Evolutionary conservation across 108 stramenopile genomes (phyloP).

Genomic region (Licmophora abbreviata): DNA sequence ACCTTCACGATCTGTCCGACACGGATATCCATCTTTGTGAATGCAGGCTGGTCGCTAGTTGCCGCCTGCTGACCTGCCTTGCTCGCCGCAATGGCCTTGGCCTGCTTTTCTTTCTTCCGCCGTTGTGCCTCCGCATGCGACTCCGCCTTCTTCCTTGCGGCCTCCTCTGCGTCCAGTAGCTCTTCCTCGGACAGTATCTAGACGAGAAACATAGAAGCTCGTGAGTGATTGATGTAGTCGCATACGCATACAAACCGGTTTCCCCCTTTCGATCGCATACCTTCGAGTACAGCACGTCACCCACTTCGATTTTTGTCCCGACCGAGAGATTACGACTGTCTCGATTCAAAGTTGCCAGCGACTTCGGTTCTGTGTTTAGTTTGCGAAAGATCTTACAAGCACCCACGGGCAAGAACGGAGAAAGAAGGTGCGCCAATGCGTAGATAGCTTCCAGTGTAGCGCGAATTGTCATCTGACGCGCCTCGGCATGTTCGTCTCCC

Average conservation of each 20-base stretch:
- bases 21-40: slow-evolving; percentile 86
- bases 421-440: slow-evolving; percentile 83
- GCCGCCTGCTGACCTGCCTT: slow-evolving; percentile 29
- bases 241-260: too few relatives aligned
- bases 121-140: slow-evolving; percentile 66
- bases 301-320: slow-evolving; percentile 65
- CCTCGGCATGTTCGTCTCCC: slow-evolving; percentile 75
- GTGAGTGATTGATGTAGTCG: not conserved
- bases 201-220: slow-evolving; percentile 2
- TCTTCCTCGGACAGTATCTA: slow-evolving; percentile 69
- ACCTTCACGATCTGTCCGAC: slow-evolving; percentile 83
- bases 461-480: slow-evolving; percentile 76
- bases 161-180: slow-evolving; percentile 39
- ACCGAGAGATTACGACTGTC: slow-evolving; percentile 48
- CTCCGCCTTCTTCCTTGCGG: slow-evolving; percentile 64
- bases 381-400: slow-evolving; percentile 83
- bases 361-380: slow-evolving; percentile 62
- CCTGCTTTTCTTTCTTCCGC: slow-evolving; percentile 82
- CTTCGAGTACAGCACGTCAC: slow-evolving; percentile 70
- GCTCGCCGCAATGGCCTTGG: slow-evolving; percentile 41
- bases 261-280: too few relatives aligned
- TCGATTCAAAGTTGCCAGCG: slow-evolving; percentile 34
- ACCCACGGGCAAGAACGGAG: slow-evolving; percentile 87
- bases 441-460: slow-evolving; percentile 91
- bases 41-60: slow-evolving; percentile 60